These are phyloP conservation scores for Fabrea salina DNA, from an alignment of 169 alveolate species.

Conservation along the genomic window DNA sequence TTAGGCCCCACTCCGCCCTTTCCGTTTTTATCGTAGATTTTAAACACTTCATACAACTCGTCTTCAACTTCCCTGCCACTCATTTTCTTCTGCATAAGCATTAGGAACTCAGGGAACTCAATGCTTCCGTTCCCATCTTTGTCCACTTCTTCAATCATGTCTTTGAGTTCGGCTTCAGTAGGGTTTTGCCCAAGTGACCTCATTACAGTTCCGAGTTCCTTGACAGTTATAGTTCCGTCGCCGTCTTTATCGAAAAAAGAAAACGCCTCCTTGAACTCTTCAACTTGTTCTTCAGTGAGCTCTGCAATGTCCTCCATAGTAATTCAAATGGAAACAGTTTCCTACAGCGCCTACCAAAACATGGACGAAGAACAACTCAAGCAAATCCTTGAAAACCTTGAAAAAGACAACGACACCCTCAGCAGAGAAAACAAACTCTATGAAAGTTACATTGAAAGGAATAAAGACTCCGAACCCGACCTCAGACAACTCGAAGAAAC, in stretches of 20 bases:
- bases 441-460: constrained; percentile 56
- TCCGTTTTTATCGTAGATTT: constrained; percentile 50
- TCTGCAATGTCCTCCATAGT: too few relatives aligned
- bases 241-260: constrained; percentile 57
- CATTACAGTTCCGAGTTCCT: constrained; percentile 59
- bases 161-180: constrained; percentile 51
- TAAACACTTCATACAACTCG: constrained; percentile 47
- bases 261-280: constrained; percentile 54
- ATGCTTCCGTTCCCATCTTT: constrained; percentile 39
- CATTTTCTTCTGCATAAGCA: constrained; percentile 49
- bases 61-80: constrained; percentile 53
- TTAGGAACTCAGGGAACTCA: constrained; percentile 48
- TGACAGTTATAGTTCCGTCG: constrained; percentile 53
- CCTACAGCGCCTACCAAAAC: neutral
- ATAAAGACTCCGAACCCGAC: constrained; percentile 38
- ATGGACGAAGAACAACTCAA: neutral
- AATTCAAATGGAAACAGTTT: too few relatives aligned
- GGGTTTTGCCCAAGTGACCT: constrained; percentile 42
- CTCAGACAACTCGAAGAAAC: constrained; percentile 49
- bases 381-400: constrained; percentile 48
- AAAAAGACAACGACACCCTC: constrained; percentile 66
- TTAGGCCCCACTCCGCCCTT: constrained; percentile 44
- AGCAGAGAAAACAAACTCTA: constrained; percentile 69
- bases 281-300: constrained; percentile 48
- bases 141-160: constrained; percentile 54